phyloP scores from a whole-genome alignment of 2,329 filamentous ascomycete genomes.

The Ramularia collo-cygni region DNA sequence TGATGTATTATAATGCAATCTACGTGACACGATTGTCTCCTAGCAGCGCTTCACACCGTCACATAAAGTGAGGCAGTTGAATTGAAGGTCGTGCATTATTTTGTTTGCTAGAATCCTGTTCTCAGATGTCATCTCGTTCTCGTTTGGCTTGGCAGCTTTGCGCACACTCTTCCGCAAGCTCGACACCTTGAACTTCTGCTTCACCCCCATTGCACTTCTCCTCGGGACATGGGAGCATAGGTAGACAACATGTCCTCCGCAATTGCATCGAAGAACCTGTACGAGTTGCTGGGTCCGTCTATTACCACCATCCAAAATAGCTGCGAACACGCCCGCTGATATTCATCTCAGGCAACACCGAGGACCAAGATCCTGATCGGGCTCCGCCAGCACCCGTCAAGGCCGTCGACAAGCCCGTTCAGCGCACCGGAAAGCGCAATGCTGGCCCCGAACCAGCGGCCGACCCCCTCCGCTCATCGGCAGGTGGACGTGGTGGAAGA shows the following conservation, averaged over 20 bases:
- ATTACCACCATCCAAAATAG: slow-evolving; percentile 7
- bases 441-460: slow-evolving; percentile 59
- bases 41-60: too few species aligned
- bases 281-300: slow-evolving; percentile 87
- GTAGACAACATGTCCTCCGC: slow-evolving; percentile 1
- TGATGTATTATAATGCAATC: too few species aligned
- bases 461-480: slow-evolving; percentile 31
- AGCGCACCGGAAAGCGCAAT: slow-evolving; percentile 80
- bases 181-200: not conserved
- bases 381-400: slow-evolving; percentile 72
- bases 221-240: slow-evolving; percentile 6
- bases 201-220: slow-evolving; percentile 2
- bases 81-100: not conserved
- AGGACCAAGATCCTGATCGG: slow-evolving; percentile 66
- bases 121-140: too few species aligned
- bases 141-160: too few species aligned
- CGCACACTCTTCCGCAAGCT: too few species aligned
- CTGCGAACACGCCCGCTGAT: slow-evolving; percentile 12
- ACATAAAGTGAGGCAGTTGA: too few species aligned
- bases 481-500: slow-evolving; percentile 44
- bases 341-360: slow-evolving; percentile 53
- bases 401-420: slow-evolving; percentile 76
- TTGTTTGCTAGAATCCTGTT: not conserved
- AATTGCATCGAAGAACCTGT: slow-evolving; percentile 66
- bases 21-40: too few species aligned